Conservation (phyloP, 176 grass and related monocot species). For the Coix lacrymajobi region DNA sequence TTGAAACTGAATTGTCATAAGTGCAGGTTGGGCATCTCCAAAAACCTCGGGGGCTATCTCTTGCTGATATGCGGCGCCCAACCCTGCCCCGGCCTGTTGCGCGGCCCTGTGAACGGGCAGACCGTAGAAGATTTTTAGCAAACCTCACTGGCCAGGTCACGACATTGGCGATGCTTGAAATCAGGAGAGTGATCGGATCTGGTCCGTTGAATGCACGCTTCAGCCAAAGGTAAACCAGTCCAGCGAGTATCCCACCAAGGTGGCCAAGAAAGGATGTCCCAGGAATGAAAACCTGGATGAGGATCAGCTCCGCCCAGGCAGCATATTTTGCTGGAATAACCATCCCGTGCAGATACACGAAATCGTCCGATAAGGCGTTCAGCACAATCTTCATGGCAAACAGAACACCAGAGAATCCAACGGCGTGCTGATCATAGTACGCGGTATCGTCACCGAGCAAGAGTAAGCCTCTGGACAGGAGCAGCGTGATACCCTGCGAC, state of each 20-base stretch:
- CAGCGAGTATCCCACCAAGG: constrained; percentile 82
- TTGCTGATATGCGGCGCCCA: constrained; percentile 22
- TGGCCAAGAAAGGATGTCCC: constrained; percentile 81
- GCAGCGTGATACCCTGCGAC: constrained; percentile 72
- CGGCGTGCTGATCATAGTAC: constrained; percentile 62
- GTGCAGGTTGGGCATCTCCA: constrained; percentile 87
- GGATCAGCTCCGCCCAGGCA: constrained; percentile 81
- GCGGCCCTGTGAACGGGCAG: not conserved
- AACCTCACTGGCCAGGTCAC: constrained; percentile 79
- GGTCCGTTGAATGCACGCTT: constrained; percentile 42
- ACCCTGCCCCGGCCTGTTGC: constrained; percentile 41
- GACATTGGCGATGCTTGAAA: constrained; percentile 35
- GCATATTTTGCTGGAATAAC: constrained; percentile 75
- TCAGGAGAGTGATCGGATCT: constrained; percentile 41
- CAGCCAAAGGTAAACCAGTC: constrained; percentile 62
- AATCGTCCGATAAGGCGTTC: constrained; percentile 55
- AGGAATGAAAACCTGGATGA: constrained; percentile 88
- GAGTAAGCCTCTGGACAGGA: constrained; percentile 60
- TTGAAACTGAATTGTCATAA: constrained; percentile 55
- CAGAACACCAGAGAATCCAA: constrained; percentile 86
- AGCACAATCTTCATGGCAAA: constrained; percentile 94
- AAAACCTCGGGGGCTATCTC: not conserved
- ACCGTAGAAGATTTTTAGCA: constrained; percentile 26
- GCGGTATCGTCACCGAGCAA: constrained; percentile 38
- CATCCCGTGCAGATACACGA: constrained; percentile 59